Evolutionary conservation across 192 early-diverging fungal species (phyloP).

Genomic region (Haplosporangium gracile): DNA sequence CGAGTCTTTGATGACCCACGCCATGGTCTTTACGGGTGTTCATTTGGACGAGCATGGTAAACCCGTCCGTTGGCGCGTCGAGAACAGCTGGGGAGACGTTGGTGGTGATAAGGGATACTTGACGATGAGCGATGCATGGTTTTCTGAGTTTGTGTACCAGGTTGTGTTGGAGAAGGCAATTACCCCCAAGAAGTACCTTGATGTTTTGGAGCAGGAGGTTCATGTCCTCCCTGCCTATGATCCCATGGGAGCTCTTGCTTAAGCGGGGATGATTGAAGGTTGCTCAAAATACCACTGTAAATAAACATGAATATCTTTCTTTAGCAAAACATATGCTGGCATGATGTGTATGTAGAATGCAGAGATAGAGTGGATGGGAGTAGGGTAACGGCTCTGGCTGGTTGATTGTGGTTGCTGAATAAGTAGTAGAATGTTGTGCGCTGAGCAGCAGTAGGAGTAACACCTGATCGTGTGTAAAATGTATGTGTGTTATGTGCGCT

Average conservation of each 20-base stretch:
- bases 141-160: constrained; percentile 84
- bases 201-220: constrained; percentile 73
- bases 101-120: constrained; percentile 81
- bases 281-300: not conserved
- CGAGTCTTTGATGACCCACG: constrained; percentile 84
- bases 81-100: constrained; percentile 78
- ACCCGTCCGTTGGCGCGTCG: constrained; percentile 80
- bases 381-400: too few species aligned
- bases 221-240: constrained; percentile 81
- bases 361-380: too few species aligned
- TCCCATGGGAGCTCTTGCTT: constrained; percentile 81
- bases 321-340: too few species aligned
- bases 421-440: too few species aligned
- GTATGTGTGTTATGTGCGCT: too few species aligned
- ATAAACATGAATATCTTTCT: not conserved
- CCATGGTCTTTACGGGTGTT: constrained; percentile 85
- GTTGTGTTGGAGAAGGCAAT: constrained; percentile 79
- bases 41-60: constrained; percentile 73
- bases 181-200: constrained; percentile 69
- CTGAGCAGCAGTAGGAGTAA: too few species aligned
- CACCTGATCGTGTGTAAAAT: too few species aligned
- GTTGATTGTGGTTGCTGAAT: too few species aligned
- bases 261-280: not conserved
- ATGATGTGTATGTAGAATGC: too few species aligned
- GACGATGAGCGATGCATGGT: constrained; percentile 85